Evolutionary conservation across 2,329 filamentous ascomycete genomes (phyloP), one percentile per base, ranked within the genome.

Genomic region (Sporothrix humicola): DNA sequence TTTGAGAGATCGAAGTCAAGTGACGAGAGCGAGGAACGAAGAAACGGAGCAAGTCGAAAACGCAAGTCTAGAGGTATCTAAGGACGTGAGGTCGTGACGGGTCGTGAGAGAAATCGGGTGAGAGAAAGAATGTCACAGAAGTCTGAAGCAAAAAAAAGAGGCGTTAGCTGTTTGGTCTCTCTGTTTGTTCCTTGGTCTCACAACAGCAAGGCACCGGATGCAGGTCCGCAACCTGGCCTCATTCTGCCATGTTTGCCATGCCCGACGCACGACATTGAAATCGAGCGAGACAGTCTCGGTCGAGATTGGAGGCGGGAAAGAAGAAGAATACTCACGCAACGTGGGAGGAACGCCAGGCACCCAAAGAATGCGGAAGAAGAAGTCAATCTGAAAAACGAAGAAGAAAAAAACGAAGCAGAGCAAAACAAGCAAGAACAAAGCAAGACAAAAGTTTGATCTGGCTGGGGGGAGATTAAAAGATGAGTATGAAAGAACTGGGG

Each of bases 291-390:
- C 37, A 50, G 20, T 26, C 20, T 46, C 20, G 61, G 42, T 54
- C 50, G 50, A 13, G n/a, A 48, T 42, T 5, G 12, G 26, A 44
- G 50, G 8, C 15, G 17, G 26, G 26, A 56, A 56, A 17, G 26
- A 46, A 37, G 17, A 42, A 69, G 7, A 26, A 8, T 26, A 69
- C 72, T 63, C 20, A 73, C 66, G 37, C 44, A 63, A 56, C 31
- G 17, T 31, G 70, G 20, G 20, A 59, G 42, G 42, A 71, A 75
- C 74, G 75, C 75, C 75, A 65, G 72, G 71, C 73, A 74, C 74
- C 72, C 42, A 71, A 72, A 73, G 71, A 72, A 75, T 76, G 72
- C 75, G 70, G 63, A 68, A 70, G 50, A 52, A 56, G 44, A 52
- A 66, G 31, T 20, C 44, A 66, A 50, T 66, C 20, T 50, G 44